Evolutionary conservation across 2,329 filamentous ascomycete genomes (phyloP), one percentile per base, ranked within the genome.

Genomic region (Periconia macrospinosa): DNA sequence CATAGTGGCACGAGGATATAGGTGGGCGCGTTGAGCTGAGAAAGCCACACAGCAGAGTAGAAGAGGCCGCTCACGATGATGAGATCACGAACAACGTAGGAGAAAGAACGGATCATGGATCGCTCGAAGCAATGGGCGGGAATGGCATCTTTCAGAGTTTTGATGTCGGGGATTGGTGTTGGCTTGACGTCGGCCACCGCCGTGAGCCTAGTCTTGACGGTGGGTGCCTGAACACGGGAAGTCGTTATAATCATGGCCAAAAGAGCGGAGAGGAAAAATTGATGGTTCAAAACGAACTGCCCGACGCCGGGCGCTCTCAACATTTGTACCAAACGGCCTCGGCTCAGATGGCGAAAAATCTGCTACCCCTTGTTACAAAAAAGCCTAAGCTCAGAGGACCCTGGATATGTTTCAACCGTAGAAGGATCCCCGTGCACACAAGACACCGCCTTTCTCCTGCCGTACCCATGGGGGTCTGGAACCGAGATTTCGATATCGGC

Each of bases 1-100:
- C 84, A 88, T 37, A 63, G 33, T 73, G 23, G 37, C 64, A 57
- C 47, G 70, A 65, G 47, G 81, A 79, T 65, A 86, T 85, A 70
- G 5, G 15, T 14, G 33, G 33, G 33, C 6, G 33, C 79, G 82
- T 30, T 7, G 43, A 30, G 23, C 18, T 27, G 15, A 19, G 76
- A 84, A 78, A 63, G 76, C 57, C 53, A 82, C 69, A 69, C 87
- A 84, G 37, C 20, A 42, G 17, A 15, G 20, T 17, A n/a, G 27
- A 14, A 61, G 44, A 42, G 19, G 13, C 6, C n/a, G 37, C 18
- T 55, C 8, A 45, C 19, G 23, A 30, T 37, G 33, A 37, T 37
- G 33, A 37, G 33, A 37, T 47, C 45, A 6, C 84, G 81, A 57
- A 78, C 72, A 57, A 86, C 74, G 69, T 87, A 87, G 15, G 19